Base-by-base conservation (phyloP, 208 protist genomes). In the Leishmania braziliensis region DNA sequence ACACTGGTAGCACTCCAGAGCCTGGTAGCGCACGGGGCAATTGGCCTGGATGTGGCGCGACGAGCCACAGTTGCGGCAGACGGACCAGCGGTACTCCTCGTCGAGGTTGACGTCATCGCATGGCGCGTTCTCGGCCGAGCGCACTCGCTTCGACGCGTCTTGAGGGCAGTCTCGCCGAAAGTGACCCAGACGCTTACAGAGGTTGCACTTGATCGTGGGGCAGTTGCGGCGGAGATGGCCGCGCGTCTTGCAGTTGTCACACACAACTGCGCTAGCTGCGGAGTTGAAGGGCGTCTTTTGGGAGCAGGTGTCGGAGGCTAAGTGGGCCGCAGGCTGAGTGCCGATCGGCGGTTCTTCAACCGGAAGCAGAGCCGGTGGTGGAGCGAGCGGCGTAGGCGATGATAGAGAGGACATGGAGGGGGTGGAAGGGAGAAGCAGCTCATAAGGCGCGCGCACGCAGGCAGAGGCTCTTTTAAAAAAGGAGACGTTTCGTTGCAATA, bases 1-100 rank as follows among this genome's bases (percentile, higher is more conserved):
- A 80, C 93, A 97, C 82, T 96, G 92, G 77, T 83, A 94, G 88
- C 94, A 97, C 82, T 94, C 91, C 39, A 97, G 75, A 26, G 87
- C 80, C 81, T 93, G 90, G 54, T 84, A 84, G 63, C 88, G 90
- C 53, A 89, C 74, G 0, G 92, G 94, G 84, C 92, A 95, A 69
- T 90, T 87, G 16, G 91, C 86, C 71, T 93, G 88, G 33, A 92
- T 81, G 83, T 96, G 92, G n/a, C 91, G 86, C 39, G 90, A 91
- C 23, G 94, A 96, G 26, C 92, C 94, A 79, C 94, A 96, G 72
- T 78, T 81, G 48, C 87, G 80, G 81, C 92, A 96, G 71, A 95
- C 92, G 26, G 88, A 89, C 70, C 83, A 88, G 81, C 86, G 83
- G 54, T 70, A 74, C 54, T 91, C 85, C 82, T 89, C 78, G 36